phyloP scores from a whole-genome alignment of 2,329 filamentous ascomycete genomes.

The Cladosporium phlei region DNA sequence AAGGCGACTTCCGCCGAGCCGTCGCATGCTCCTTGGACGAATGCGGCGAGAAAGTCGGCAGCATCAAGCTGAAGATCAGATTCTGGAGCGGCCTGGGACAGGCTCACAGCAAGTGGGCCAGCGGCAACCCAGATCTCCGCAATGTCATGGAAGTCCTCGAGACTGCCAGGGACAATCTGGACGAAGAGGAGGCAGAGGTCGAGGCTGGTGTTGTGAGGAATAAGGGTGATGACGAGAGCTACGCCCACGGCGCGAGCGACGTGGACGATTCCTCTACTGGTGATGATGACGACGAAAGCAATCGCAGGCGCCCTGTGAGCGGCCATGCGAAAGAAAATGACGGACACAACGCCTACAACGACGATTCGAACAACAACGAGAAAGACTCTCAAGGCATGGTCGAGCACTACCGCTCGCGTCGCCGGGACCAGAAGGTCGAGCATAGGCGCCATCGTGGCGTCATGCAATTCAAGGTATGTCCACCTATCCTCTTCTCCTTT shows the following conservation, averaged over 20 bases:
- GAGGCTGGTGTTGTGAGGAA: slow-evolving; percentile 20
- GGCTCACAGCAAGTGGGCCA: slow-evolving; percentile 54
- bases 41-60: slow-evolving; percentile 55
- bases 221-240: slow-evolving; percentile 4
- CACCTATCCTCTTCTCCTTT: too few species aligned
- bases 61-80: slow-evolving; percentile 53
- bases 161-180: slow-evolving; percentile 55
- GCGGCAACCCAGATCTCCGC: slow-evolving; percentile 50
- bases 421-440: slow-evolving; percentile 56
- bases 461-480: slow-evolving; percentile 80
- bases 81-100: slow-evolving; percentile 60
- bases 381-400: slow-evolving; percentile 33
- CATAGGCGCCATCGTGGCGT: slow-evolving; percentile 63
- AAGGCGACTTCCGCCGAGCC: slow-evolving; percentile 57
- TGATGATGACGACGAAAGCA: slow-evolving; percentile 18
- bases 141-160: slow-evolving; percentile 63
- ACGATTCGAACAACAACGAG: slow-evolving; percentile 20
- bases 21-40: slow-evolving; percentile 46
- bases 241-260: neutral
- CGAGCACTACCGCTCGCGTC: slow-evolving; percentile 51
- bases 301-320: slow-evolving; percentile 23
- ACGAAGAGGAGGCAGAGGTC: slow-evolving; percentile 31
- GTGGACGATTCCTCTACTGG: slow-evolving; percentile 18
- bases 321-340: slow-evolving; percentile 30
- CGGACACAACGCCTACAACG: too few species aligned